Base-by-base conservation (phyloP, 768 basidiomycete genomes). In the Suillus fuscotomentosus region DNA sequence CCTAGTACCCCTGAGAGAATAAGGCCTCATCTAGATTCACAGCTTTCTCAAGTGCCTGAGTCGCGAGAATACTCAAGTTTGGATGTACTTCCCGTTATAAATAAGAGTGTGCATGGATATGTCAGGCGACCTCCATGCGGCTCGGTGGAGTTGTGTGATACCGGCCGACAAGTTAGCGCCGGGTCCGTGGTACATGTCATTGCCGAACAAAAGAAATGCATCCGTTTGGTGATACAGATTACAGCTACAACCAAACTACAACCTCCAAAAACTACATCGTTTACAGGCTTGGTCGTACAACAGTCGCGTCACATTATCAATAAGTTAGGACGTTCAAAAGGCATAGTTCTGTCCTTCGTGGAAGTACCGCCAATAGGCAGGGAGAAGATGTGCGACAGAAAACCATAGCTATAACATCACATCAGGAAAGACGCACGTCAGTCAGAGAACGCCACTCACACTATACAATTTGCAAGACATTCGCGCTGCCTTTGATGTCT, bases 391-490 rank as follows among this genome's bases (percentile, higher is more conserved):
- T 9, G 54, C 63, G 24, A 63, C 34, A 13, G 63, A 63, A 42
- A 63, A 61, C 63, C 63, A 63, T 14, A 63, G 13, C 63, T 63
- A 39, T 9, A 5, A 34, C n/a, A 1, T 11, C 24, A 17, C 45
- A 27, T 63, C 14, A 63, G 63, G 8, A 42, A 13, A 62, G 38
- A 24, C 24, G 17, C 17, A 13, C n/a, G 22, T 9, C 8, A 41
- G 14, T 20, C 17, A 48, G 27, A 61, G 11, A 48, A 45, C 11
- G 3, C 14, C 24, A 67, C 73, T 67, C 39, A 70, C 71, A 50
- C 65, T 67, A 38, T 74, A 74, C 31, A 67, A 56, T 47, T 65
- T 65, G 53, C 70, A 75, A n/a, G 72, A 72, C 38, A 31, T 55
- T 43, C 65, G 69, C 50, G 74, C 70, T 8, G 60, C 70, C 11